A percentile compares a stretch with the other conserved stretches of the same genome.
phyloP scores from a whole-genome alignment of 768 basidiomycete genomes.

The Lentinula lateritia region DNA sequence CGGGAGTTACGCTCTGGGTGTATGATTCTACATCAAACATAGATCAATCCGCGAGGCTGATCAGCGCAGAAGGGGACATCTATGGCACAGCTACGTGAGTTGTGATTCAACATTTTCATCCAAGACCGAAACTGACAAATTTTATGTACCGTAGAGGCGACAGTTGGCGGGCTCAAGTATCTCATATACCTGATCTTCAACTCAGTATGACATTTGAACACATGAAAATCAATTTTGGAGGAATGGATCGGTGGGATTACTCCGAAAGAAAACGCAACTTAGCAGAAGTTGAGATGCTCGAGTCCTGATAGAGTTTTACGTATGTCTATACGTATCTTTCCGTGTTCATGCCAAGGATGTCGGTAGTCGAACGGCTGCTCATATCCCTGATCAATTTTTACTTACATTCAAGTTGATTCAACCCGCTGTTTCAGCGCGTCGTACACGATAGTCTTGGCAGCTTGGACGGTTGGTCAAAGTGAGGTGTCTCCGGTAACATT shows the following conservation, averaged over 20 bases:
- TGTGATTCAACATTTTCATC: neutral
- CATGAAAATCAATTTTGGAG: constrained; percentile 73
- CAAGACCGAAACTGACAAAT: neutral
- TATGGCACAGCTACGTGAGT: constrained; percentile 79
- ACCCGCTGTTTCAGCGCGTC: neutral
- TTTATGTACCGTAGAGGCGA: constrained; percentile 50
- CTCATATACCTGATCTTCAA: constrained; percentile 70
- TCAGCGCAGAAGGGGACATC: constrained; percentile 53
- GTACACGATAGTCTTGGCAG: neutral
- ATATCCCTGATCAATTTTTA: neutral
- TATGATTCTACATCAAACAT: constrained; percentile 63
- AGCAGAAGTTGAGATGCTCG: constrained; percentile 36
- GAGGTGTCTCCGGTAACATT: neutral
- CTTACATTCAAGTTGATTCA: neutral
- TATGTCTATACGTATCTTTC: neutral
- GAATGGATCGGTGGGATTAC: constrained; percentile 69
- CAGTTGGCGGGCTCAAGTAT: constrained; percentile 71
- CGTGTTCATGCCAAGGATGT: neutral
- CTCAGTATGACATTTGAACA: constrained; percentile 54
- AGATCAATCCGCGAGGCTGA: constrained; percentile 64
- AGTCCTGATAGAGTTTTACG: neutral
- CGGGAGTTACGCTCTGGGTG: constrained; percentile 66
- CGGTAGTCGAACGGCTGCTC: neutral
- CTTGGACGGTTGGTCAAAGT: neutral
- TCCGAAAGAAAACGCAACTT: constrained; percentile 59